Evolutionary conservation across 1,284 basidiomycete genomes (phyloP).

Genomic region (Termitomyces sp.): DNA sequence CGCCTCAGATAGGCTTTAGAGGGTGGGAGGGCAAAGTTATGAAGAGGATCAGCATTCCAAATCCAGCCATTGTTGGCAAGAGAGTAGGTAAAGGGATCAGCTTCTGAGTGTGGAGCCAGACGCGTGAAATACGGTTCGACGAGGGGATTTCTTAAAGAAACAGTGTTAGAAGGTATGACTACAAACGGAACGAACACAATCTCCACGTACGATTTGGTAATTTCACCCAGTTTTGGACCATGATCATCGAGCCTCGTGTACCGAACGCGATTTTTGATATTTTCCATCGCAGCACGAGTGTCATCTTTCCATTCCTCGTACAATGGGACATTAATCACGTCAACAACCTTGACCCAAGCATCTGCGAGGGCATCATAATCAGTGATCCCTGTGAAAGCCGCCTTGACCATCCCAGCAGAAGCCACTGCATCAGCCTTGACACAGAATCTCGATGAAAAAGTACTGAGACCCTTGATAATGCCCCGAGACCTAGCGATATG

Average conservation of each 20-base stretch:
- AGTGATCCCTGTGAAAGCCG: conserved; percentile 55
- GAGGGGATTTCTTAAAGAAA: conserved; percentile 59
- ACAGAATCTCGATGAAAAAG: conserved; percentile 64
- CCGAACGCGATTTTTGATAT: conserved; percentile 70
- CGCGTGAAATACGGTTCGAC: conserved; percentile 91
- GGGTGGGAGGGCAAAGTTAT: conserved; percentile 90
- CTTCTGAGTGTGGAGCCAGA: conserved; percentile 52
- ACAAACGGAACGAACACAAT: neutral
- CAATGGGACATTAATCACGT: conserved; percentile 82
- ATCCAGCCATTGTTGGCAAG: conserved; percentile 99
- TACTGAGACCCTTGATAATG: conserved; percentile 54
- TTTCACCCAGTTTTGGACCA: conserved; percentile 83
- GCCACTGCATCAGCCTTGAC: conserved; percentile 55
- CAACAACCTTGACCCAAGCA: conserved; percentile 73
- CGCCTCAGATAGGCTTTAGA: conserved; percentile 96
- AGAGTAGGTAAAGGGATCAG: conserved; percentile 69
- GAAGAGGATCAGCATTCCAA: conserved; percentile 92
- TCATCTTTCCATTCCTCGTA: conserved; percentile 87
- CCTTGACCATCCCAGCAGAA: conserved; percentile 68
- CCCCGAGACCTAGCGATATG: conserved; percentile 50
- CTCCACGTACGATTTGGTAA: conserved; percentile 63
- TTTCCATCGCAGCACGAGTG: conserved; percentile 65
- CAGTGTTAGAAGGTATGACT: conserved; percentile 4
- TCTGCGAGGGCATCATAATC: conserved; percentile 56
- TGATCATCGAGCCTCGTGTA: conserved; percentile 79